Base-by-base conservation (phyloP, 208 protist genomes). In the Acanthamoeba castellanii region DNA sequence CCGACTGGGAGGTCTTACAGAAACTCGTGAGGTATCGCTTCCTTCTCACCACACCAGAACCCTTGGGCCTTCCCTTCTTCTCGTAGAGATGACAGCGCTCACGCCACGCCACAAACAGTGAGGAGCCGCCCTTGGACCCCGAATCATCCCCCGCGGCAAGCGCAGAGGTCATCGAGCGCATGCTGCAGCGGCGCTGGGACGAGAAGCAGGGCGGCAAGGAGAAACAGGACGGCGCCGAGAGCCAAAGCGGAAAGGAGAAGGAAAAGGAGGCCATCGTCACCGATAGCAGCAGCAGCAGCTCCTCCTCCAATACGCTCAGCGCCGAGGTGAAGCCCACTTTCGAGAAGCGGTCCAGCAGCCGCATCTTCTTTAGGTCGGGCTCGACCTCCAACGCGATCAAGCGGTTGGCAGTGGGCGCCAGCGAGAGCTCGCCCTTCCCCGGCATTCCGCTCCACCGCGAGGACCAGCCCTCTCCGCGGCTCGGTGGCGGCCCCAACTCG, bases 381-480 rank as follows among this genome's bases (percentile, higher is more conserved):
- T 20, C 25, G 32, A 47, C n/a, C 13, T 13, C 70, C 11, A 47
- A 18, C 30, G 32, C 70, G 8, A 47, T 45, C 70, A 78, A 85
- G 47, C 76, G 76, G 9, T 6, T 34, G 30, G 20, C 20, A 27
- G 9, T 57, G 14, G 76, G 45, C 34, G 76, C 45, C 16, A 8
- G 22, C 9, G 22, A 11, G 70, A 81, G 32, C 74, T 25, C 76
- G 18, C 76, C 76, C 18, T 85, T 85, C n/a, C 76, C 76, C 76
- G 76, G 76, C 45, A 85, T 85, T 59, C 76, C 76, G 37, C 76
- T 85, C 11, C 76, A 85, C 45, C 47, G 47, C 37, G 76, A 85
- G 76, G 47, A 45, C 27, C 70, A 81, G 70, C 70, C 70, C 70
- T 22, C 30, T 22, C 61, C 61, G 61, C 27, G 25, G 27, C 61